A percentile compares a stretch with the other conserved stretches of the same genome.
These are phyloP conservation scores for Podospora bellae-mahoneyi DNA, from an alignment of 495 filamentous ascomycete genomes.

Conservation along the genomic window DNA sequence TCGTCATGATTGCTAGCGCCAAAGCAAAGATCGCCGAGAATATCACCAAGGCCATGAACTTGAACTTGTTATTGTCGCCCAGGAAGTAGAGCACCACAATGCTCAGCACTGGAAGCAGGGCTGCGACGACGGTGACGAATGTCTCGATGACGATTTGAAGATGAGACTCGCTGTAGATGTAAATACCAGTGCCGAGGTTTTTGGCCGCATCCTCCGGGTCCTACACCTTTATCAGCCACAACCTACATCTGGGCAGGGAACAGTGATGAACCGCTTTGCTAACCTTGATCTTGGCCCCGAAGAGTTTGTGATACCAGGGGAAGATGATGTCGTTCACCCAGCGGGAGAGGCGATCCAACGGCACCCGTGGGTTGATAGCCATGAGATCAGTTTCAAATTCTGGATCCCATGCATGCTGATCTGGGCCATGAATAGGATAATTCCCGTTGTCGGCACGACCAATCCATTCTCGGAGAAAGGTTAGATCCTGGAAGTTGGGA, in stretches of 20 bases:
- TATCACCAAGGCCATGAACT: background rate
- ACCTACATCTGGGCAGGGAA: background rate
- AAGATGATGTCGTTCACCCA: background rate
- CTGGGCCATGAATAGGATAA: background rate
- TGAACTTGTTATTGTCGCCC: background rate
- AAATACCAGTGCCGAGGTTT: background rate
- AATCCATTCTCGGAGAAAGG: constrained; percentile 1
- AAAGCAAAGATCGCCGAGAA: background rate
- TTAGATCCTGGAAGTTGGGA: background rate
- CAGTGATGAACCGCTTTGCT: background rate
- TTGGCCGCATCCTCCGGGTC: background rate
- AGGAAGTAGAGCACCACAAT: background rate
- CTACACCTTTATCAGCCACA: background rate
- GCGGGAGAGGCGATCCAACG: background rate
- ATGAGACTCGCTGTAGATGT: background rate
- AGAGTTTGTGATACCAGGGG: background rate
- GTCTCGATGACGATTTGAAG: background rate
- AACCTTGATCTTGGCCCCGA: background rate
- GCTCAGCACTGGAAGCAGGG: background rate
- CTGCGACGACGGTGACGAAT: background rate
- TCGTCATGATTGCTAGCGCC: background rate
- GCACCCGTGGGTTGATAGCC: background rate
- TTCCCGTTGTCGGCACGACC: background rate
- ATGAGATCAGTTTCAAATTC: background rate
- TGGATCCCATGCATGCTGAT: background rate